A percentile compares a stretch with the other conserved stretches of the same genome.
Conservation (phyloP, 148 eudicot species). For the Selenicereus undatus region DNA sequence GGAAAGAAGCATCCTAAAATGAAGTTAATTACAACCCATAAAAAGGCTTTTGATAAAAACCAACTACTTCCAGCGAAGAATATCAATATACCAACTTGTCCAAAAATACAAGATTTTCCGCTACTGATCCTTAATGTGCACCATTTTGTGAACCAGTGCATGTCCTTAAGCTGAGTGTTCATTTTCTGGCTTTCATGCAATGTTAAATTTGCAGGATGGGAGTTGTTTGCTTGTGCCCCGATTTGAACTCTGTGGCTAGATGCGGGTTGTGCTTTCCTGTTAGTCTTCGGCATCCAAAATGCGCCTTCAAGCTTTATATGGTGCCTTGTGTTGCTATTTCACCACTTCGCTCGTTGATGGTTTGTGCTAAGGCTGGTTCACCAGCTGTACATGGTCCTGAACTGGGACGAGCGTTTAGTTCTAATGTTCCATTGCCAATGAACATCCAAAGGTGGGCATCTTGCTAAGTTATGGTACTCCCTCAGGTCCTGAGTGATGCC, state of each 20-base stretch:
- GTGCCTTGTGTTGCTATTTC: conserved; percentile 24
- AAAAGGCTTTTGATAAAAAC: too few relatives aligned
- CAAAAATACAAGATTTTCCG: background rate
- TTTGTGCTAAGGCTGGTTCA: conserved; percentile 36
- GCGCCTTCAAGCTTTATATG: conserved; percentile 27
- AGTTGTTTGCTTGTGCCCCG: conserved; percentile 25
- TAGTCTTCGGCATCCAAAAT: conserved; percentile 19
- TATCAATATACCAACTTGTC: too few relatives aligned
- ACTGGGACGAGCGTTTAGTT: conserved; percentile 23
- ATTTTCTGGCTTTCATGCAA: background rate
- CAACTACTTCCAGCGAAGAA: too few relatives aligned
- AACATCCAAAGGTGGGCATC: conserved; percentile 41
- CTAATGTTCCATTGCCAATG: conserved; percentile 27
- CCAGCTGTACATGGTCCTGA: conserved; percentile 24
- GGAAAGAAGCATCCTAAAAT: too few relatives aligned
- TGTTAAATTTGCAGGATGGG: conserved; percentile 36
- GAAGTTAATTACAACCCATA: too few relatives aligned
- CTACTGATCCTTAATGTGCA: background rate
- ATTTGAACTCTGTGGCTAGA: conserved; percentile 26
- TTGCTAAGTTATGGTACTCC: background rate
- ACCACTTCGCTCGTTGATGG: conserved; percentile 17
- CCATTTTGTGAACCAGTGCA: background rate
- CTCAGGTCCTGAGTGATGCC: background rate
- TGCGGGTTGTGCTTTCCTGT: conserved; percentile 26
- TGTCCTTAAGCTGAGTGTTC: background rate